Base-by-base conservation (phyloP, 768 basidiomycete genomes). In the Podaxis sp. region DNA sequence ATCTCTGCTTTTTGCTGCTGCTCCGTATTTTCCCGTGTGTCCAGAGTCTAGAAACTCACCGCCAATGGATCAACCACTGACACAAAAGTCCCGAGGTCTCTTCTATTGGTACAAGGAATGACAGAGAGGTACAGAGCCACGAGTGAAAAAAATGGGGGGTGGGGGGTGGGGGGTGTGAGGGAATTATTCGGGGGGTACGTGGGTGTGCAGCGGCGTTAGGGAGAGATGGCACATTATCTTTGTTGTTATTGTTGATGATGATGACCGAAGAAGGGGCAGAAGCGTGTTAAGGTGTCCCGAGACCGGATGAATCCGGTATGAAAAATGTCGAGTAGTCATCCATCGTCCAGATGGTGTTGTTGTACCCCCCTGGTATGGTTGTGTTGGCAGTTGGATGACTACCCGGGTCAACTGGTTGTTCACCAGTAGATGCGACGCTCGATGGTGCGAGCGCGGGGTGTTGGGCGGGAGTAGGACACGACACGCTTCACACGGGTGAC, bases 391-490 rank as follows among this genome's bases (percentile, higher is more conserved):
- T n/a, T 8, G 22, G 55, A 56, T 7, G 55, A 24, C 55, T 57
- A 46, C 19, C 25, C 49, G 25, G 19, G 29, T 15, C 7, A 24
- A 12, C 22, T 19, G 47, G 50, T 55, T 50, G 69, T 67, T 82
- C 78, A 93, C 88, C 87, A 93, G 76, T 89, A 88, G 69, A 93
- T 82, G 64, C 82, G 79, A 61, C 91, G 87, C 74, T 92, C 90
- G 70, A 92, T 71, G 65, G 88, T 90, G 63, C 85, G 79, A 72
- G 40, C 77, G 74, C 63, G 70, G 63, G 27, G 63, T 17, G 61
- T 77, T 60, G 69, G 73, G 69, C 83, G 82, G 59, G 80, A 82
- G 54, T 78, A 69, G 76, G 86, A 86, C 64, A 91, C 81, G 51
- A 88, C 88, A 65, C 92, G 88, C 69, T 81, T 84, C 60, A 94